Evolutionary conservation across 2,329 filamentous ascomycete genomes (phyloP).

Genomic region (Nemania sp.): DNA sequence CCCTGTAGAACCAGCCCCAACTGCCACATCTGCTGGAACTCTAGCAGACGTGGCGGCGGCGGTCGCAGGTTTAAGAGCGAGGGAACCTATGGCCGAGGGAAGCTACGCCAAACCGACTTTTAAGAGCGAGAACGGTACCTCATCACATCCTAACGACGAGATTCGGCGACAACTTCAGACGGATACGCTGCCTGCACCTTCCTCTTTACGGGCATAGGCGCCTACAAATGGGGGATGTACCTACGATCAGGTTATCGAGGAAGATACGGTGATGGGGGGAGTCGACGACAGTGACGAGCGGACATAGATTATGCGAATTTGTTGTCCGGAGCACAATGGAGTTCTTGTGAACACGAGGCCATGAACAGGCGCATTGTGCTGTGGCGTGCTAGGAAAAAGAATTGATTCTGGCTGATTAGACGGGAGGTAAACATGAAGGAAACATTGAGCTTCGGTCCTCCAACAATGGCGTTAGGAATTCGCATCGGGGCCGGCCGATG

Average conservation of each 20-base stretch:
- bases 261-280: too few species aligned
- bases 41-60: conserved; percentile 43
- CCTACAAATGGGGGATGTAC: background rate
- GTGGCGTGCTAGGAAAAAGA: background rate
- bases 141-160: conserved; percentile 55
- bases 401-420: background rate
- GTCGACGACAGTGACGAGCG: too few species aligned
- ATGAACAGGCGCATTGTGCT: background rate
- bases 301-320: background rate
- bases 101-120: conserved; percentile 39
- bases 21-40: conserved; percentile 38
- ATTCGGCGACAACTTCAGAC: conserved; percentile 58
- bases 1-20: conserved; percentile 28
- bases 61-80: conserved; percentile 39
- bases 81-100: conserved; percentile 36
- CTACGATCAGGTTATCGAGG: too few species aligned
- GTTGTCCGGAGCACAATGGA: background rate
- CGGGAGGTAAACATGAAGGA: background rate
- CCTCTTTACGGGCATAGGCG: conserved; percentile 37
- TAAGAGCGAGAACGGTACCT: conserved; percentile 47
- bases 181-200: conserved; percentile 42
- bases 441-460: background rate
- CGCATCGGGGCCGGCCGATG: conserved; percentile 9
- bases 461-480: conserved; percentile 15
- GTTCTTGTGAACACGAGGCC: background rate